phyloP scores from a whole-genome alignment of 1,284 basidiomycete species.

The Pseudozyma tsukubaensis region DNA sequence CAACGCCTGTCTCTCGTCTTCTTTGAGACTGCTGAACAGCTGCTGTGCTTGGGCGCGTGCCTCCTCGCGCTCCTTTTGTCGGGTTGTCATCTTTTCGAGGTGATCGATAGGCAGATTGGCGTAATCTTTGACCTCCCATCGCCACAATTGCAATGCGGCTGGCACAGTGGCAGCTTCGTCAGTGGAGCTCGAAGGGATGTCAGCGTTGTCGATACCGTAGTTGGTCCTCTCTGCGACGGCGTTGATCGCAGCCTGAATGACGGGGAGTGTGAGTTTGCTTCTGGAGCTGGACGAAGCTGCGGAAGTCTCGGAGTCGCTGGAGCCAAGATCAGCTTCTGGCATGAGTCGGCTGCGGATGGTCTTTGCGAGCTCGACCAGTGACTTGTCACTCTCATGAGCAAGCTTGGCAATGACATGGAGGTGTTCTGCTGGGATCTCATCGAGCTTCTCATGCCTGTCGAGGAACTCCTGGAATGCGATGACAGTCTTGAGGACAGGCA shows the following conservation, averaged over 20 bases:
- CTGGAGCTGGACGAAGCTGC: conserved; percentile 12
- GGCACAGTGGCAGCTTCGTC: conserved; percentile 15
- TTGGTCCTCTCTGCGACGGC: conserved; percentile 57
- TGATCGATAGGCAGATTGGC: conserved; percentile 79
- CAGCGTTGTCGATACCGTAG: conserved; percentile 53
- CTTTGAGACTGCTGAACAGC: conserved; percentile 39
- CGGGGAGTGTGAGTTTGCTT: conserved; percentile 39
- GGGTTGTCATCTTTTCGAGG: conserved; percentile 76
- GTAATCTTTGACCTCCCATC: conserved; percentile 82
- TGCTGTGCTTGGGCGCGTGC: conserved; percentile 69
- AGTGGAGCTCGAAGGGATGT: conserved; percentile 5
- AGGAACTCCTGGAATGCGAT: conserved; percentile 56
- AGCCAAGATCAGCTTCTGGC: conserved; percentile 52
- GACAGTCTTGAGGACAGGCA: conserved; percentile 75
- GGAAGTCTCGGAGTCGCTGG: conserved; percentile 32
- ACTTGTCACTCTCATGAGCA: conserved; percentile 72
- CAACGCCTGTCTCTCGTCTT: conserved; percentile 44
- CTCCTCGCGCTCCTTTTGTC: conserved; percentile 77
- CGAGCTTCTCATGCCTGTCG: conserved; percentile 67
- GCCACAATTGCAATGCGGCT: conserved; percentile 77
- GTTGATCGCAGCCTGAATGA: conserved; percentile 49
- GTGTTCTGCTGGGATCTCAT: conserved; percentile 76
- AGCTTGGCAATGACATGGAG: conserved; percentile 81
- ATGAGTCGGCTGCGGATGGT: conserved; percentile 46
- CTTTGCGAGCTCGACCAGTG: conserved; percentile 51